These are phyloP conservation scores for Rhodotorula sphaerocarpa DNA, from an alignment of 768 basidiomycete genomes.

Conservation along the genomic window DNA sequence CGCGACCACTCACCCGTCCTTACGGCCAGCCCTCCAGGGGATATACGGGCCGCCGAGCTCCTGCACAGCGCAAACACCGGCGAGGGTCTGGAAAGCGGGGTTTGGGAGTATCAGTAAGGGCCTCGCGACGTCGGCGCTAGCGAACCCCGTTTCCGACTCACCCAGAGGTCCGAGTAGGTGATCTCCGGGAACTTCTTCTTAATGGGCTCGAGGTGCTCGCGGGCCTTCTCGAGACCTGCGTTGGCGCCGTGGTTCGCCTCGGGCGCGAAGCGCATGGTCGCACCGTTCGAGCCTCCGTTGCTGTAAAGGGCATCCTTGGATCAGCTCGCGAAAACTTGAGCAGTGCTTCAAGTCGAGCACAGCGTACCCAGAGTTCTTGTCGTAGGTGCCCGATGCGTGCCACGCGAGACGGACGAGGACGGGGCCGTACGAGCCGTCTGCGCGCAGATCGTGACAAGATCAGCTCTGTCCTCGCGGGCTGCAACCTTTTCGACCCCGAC, in stretches of 20 bases:
- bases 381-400: conserved; percentile 37
- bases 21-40: conserved; percentile 85
- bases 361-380: conserved; percentile 41
- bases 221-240: conserved; percentile 70
- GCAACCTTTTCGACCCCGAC: too few species aligned
- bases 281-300: conserved; percentile 63
- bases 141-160: conserved; percentile 40
- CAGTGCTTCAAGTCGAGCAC: neutral
- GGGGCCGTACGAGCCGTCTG: conserved; percentile 67
- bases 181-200: conserved; percentile 89
- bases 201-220: conserved; percentile 66
- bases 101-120: neutral
- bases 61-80: conserved; percentile 76
- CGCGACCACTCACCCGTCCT: conserved; percentile 55
- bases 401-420: conserved; percentile 39
- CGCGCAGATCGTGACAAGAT: too few species aligned
- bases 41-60: conserved; percentile 89
- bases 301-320: neutral
- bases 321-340: neutral
- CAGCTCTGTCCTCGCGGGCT: too few species aligned
- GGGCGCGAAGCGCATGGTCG: conserved; percentile 94
- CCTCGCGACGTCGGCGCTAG: neutral
- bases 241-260: conserved; percentile 78
- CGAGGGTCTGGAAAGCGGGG: conserved; percentile 55
- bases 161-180: conserved; percentile 83